Conservation (phyloP, 1,284 basidiomycete genomes). For the Sporisorium sorghi region DNA sequence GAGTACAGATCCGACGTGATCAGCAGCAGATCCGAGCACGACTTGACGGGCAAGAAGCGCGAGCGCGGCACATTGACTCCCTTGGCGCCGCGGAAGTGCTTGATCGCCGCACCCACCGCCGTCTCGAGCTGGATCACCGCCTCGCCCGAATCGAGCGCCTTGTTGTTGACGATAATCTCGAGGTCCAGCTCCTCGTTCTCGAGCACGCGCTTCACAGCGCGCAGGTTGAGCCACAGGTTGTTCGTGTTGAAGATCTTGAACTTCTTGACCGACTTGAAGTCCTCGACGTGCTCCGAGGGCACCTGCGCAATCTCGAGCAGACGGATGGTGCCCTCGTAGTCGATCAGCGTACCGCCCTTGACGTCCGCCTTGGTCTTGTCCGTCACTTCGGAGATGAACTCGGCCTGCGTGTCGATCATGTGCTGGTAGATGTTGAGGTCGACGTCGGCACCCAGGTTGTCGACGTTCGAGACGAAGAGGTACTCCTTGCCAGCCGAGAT, state of each 20-base stretch:
- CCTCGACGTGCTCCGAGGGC: conserved; percentile 95
- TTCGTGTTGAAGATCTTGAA: conserved; percentile 77
- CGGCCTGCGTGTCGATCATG: conserved; percentile 70
- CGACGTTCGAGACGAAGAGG: conserved; percentile 97
- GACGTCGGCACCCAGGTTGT: conserved; percentile 97
- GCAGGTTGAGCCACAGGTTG: conserved; percentile 95
- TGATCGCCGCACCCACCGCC: conserved; percentile 96
- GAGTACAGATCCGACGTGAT: conserved; percentile 98
- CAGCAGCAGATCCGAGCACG: conserved; percentile 76
- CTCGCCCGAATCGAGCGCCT: conserved; percentile 75
- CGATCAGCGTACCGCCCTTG: conserved; percentile 96
- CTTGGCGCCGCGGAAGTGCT: conserved; percentile 89
- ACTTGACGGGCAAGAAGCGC: conserved; percentile 95
- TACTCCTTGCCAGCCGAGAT: conserved; percentile 97
- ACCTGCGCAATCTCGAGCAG: conserved; percentile 99
- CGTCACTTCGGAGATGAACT: conserved; percentile 77
- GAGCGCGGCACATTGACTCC: conserved; percentile 97
- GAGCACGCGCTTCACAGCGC: conserved; percentile 92
- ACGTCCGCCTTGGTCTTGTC: conserved; percentile 99
- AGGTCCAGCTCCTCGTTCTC: conserved; percentile 84
- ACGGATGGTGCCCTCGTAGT: conserved; percentile 93
- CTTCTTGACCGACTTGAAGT: conserved; percentile 87
- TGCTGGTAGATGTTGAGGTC: conserved; percentile 76
- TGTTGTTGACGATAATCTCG: conserved; percentile 95
- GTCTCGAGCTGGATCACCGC: conserved; percentile 93